Evolutionary conservation across 2,329 filamentous ascomycete genomes (phyloP), one percentile per base, ranked within the genome.

Genomic region (Cladosporium phlei): DNA sequence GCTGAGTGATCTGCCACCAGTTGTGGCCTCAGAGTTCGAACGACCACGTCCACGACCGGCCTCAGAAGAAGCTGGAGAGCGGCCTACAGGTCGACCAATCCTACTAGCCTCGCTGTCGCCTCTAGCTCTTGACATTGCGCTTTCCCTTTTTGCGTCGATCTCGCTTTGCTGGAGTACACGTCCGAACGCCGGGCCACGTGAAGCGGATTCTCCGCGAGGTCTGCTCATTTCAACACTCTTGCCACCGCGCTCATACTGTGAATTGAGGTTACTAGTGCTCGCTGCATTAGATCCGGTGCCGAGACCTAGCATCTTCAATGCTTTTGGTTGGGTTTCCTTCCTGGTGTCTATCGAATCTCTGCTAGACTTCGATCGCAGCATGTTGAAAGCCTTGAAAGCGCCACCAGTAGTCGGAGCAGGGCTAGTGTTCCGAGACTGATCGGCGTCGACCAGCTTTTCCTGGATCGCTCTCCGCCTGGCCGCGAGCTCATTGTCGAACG

Each of bases 401-500:
- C 68, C 66, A 30, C 54, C 46, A 22, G 46, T 45, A 43, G 64
- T 68, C 6, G 63, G 64, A 4, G 67, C 69, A 8, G 64, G 64
- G 40, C 63, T 66, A 22, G 53, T 49, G 30, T 55, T 56, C 35
- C 64, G 53, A 38, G 61, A 64, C 8, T 67, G 60, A 37, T 87
- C 81, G 2, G 76, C 75, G 55, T 86, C 83, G 0, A 79, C 80
- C 52, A 82, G 84, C 0, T 78, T 83, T 63, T 90, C 85, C 42
- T 86, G 81, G 6, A 90, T 83, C 1, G 83, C 78, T 22, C 79
- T 78, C 46, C 85, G 80, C 12, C 85, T 79, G 53, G 82, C 78
- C 2, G 84, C 85, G 29, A 90, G 74, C 57, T 88, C 83, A 43
- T 76, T 80, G 14, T 83, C 82, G 59, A 90, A 89, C 21, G 87